phyloP scores from a whole-genome alignment of 2,329 filamentous ascomycete species.

The Emmonsiellopsis sp. region DNA sequence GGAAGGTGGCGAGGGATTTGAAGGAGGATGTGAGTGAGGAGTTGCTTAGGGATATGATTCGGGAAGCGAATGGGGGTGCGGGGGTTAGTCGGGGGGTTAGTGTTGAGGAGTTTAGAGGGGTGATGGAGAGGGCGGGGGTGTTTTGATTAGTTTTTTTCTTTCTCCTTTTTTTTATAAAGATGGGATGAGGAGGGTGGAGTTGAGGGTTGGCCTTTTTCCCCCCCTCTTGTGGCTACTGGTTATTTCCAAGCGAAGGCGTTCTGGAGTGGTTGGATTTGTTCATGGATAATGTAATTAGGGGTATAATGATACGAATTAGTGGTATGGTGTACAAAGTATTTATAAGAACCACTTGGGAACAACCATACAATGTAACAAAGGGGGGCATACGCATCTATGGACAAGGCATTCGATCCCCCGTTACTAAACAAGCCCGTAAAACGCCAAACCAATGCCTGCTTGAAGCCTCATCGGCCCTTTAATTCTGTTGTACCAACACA shows the following conservation, averaged over 20 bases:
- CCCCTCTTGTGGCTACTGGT: not conserved
- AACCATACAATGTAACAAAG: too few species aligned
- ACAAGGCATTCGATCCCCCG: too few species aligned
- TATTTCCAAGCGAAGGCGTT: slow-evolving; percentile 2
- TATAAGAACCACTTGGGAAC: too few species aligned
- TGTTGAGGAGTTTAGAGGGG: slow-evolving; percentile 72
- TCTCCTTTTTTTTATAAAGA: not conserved
- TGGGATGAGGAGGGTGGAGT: not conserved
- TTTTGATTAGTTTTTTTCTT: slow-evolving; percentile 47
- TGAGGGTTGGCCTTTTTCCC: not conserved
- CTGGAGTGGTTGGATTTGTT: not conserved
- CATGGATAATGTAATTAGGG: not conserved
- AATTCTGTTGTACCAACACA: too few species aligned
- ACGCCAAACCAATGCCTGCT: too few species aligned
- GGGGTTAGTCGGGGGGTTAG: slow-evolving; percentile 63
- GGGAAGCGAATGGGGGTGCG: slow-evolving; percentile 80
- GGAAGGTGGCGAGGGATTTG: slow-evolving; percentile 67
- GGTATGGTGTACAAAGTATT: too few species aligned
- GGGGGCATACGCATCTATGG: too few species aligned
- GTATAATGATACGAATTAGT: not conserved
- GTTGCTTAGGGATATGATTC: slow-evolving; percentile 82
- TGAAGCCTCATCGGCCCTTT: too few species aligned
- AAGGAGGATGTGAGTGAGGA: slow-evolving; percentile 80
- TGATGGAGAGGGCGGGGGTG: slow-evolving; percentile 76
- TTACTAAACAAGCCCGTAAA: too few species aligned